Evolutionary conservation across 495 filamentous ascomycete genomes (phyloP).

Genomic region (Penicillium riverlandense): DNA sequence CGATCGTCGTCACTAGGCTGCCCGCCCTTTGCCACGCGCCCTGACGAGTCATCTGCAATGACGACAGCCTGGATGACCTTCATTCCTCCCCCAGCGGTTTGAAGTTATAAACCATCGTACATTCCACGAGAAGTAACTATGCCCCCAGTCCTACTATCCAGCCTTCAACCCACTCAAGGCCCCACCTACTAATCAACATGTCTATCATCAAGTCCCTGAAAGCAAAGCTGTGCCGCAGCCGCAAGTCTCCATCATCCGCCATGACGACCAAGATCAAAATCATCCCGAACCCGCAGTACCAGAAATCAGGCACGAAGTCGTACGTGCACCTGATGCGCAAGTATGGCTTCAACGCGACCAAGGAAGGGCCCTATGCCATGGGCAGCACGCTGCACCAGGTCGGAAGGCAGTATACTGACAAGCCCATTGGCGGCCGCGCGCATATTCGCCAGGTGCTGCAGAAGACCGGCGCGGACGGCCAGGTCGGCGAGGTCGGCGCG

Average conservation of each 20-base stretch:
- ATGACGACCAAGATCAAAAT: slow-evolving; percentile 39
- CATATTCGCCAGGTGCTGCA: slow-evolving; percentile 39
- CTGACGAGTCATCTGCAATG: slow-evolving; percentile 11
- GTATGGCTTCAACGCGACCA: slow-evolving; percentile 63
- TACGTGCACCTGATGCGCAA: slow-evolving; percentile 65
- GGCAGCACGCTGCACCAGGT: slow-evolving; percentile 36
- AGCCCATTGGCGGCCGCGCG: slow-evolving; percentile 39
- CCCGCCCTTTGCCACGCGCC: neutral
- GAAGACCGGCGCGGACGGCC: slow-evolving; percentile 29
- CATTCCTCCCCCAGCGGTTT: too few relatives aligned
- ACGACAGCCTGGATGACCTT: slow-evolving; percentile 5
- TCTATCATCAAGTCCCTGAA: slow-evolving; percentile 10
- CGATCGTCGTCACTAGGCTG: slow-evolving; percentile 13
- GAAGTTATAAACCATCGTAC: too few relatives aligned
- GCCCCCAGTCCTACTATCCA: neutral
- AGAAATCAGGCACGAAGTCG: slow-evolving; percentile 61
- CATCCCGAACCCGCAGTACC: slow-evolving; percentile 55
- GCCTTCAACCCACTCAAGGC: too few relatives aligned
- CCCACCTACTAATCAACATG: neutral
- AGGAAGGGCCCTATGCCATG: slow-evolving; percentile 58
- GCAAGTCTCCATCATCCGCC: slow-evolving; percentile 7
- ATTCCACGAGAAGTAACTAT: neutral
- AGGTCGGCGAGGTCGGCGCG: slow-evolving; percentile 53
- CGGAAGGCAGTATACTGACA: slow-evolving; percentile 33
- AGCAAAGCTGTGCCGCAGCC: slow-evolving; percentile 6